Percentiles rank a stretch among this genome's conserved stretches.
Evolutionary conservation across 768 basidiomycete species (phyloP).

Genomic region (Xerocomellus chrysenteron): DNA sequence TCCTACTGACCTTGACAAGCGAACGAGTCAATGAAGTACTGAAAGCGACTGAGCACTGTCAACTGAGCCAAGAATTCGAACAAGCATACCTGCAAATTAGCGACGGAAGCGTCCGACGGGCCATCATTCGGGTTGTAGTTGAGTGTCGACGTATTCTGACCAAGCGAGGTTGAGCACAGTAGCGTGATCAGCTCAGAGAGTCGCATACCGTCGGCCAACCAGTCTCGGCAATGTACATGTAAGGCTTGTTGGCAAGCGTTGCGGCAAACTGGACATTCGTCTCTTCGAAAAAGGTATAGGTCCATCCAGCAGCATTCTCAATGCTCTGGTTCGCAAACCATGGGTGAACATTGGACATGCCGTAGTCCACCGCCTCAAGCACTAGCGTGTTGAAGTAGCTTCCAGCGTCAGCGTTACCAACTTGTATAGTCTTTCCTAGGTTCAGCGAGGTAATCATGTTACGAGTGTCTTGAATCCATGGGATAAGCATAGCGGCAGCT

Average conservation of each 20-base stretch:
- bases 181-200: neutral
- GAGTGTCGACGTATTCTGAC: slow-evolving; percentile 56
- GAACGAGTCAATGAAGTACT: slow-evolving; percentile 84
- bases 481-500: slow-evolving; percentile 63
- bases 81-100: slow-evolving; percentile 53
- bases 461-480: slow-evolving; percentile 67
- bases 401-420: slow-evolving; percentile 86
- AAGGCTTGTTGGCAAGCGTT: slow-evolving; percentile 64
- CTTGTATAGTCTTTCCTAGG: slow-evolving; percentile 57
- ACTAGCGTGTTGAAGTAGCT: slow-evolving; percentile 77
- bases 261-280: slow-evolving; percentile 61
- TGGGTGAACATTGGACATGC: slow-evolving; percentile 89
- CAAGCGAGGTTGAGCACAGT: slow-evolving; percentile 1
- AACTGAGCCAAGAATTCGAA: neutral
- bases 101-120: slow-evolving; percentile 56
- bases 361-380: slow-evolving; percentile 63
- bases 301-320: slow-evolving; percentile 75
- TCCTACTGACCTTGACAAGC: slow-evolving; percentile 52
- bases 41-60: slow-evolving; percentile 7
- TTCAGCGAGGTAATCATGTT: slow-evolving; percentile 53
- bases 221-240: slow-evolving; percentile 93
- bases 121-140: slow-evolving; percentile 63
- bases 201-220: slow-evolving; percentile 73
- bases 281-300: slow-evolving; percentile 68
- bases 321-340: slow-evolving; percentile 88